Evolutionary conservation across 1,139 yeast genomes (phyloP), one percentile per base, ranked within the genome.

Genomic region (Pneumocystis sp.): DNA sequence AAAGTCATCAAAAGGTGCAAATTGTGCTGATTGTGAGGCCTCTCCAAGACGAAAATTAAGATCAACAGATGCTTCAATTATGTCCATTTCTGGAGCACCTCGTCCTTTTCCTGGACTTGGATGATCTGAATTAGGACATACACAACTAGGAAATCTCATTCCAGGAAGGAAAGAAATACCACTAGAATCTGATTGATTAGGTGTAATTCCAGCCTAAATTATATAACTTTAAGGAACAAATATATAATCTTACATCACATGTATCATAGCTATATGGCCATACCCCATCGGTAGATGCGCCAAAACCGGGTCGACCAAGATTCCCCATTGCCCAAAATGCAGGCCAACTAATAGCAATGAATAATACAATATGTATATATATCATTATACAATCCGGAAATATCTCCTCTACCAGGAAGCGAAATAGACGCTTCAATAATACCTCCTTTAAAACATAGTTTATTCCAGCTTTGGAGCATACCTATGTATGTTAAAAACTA

Each of bases 81-180:
- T 83, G 82, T 89, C 96, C 70, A 89, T 86, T 80, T 89, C 96
- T 1, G 96, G 95, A 0, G 95, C 95, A 63, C 96, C 95, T 73
- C 96, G 82, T 34, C 96, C 96, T 1, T 75, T 75, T 57, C 96
- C 96, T 4, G 78, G 81, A 71, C 84, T 87, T 50, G 96, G 96
- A 73, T 88, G 96, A 63, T 84, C 88, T 70, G 84, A 87, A 29
- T 86, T 89, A 62, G 79, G 77, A 76, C 96, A 89, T 0, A 88
- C 83, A 76, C 96, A 89, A 37, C 77, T 73, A 72, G 79, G 83
- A 67, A 89, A 78, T 67, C 82, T 81, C 76, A 88, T 95, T 35
- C 96, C 96, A 0, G 89, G 89, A 60, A 89, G 77, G 72, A 82
- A 86, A 12, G 89, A 85, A 63, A 88, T 81, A 61, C 96, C 96